Conservation (phyloP, 1,284 basidiomycete species). For the Chalciporus sp. region DNA sequence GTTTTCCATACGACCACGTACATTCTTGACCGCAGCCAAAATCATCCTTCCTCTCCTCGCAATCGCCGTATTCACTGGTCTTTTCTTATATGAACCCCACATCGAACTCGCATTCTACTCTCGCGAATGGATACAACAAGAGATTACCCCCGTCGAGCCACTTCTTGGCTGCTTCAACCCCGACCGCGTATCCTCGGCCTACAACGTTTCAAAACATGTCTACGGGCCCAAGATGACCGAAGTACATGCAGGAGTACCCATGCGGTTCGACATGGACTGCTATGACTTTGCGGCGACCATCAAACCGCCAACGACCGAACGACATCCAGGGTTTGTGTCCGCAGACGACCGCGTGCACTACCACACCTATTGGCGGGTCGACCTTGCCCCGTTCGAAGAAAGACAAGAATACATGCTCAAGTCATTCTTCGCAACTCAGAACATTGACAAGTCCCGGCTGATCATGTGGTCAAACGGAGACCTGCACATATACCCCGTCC, state of each 20-base stretch:
- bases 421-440: conserved; percentile 90
- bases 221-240: conserved; percentile 65
- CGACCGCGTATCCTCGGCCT: conserved; percentile 56
- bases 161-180: conserved; percentile 77
- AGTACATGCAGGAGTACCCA: conserved; percentile 75
- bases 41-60: conserved; percentile 39
- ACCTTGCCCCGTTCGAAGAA: conserved; percentile 76
- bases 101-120: conserved; percentile 79
- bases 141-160: conserved; percentile 60
- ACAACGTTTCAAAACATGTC: conserved; percentile 68
- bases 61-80: conserved; percentile 47
- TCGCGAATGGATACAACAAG: conserved; percentile 70
- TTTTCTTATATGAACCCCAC: conserved; percentile 76
- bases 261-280: conserved; percentile 82
- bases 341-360: conserved; percentile 59
- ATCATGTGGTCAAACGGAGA: conserved; percentile 90
- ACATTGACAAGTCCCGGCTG: conserved; percentile 62
- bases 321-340: conserved; percentile 12
- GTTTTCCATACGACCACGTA: conserved; percentile 25
- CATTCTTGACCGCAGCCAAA: conserved; percentile 27
- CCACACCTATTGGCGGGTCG: conserved; percentile 90
- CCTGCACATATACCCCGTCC: conserved; percentile 58
- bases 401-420: conserved; percentile 89
- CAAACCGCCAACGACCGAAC: conserved; percentile 30
- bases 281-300: conserved; percentile 88